phyloP scores from a whole-genome alignment of 768 basidiomycete genomes.

The Udeniomyces megalosporus region DNA sequence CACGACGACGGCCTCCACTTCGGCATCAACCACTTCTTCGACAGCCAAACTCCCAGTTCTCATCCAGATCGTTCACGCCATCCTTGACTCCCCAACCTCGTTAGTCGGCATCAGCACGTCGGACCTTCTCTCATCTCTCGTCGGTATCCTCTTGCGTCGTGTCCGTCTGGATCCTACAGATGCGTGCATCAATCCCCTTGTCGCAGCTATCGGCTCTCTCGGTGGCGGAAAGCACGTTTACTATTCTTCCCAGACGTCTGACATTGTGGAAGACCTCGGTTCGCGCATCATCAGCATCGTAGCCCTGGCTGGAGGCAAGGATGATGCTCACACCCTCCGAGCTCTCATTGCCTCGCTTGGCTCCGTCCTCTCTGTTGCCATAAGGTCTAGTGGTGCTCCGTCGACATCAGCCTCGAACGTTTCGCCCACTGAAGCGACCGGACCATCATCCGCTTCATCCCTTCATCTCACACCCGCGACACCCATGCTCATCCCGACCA shows the following conservation, averaged over 20 bases:
- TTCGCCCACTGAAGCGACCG: background rate
- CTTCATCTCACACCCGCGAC: background rate
- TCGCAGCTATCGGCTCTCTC: conserved; percentile 63
- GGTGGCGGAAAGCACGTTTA: conserved; percentile 62
- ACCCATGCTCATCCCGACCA: background rate
- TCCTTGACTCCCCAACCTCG: conserved; percentile 62
- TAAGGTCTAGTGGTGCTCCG: background rate
- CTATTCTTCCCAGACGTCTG: conserved; percentile 90
- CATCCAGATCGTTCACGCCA: conserved; percentile 60
- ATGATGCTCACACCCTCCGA: background rate
- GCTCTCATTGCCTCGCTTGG: background rate
- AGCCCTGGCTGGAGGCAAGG: background rate
- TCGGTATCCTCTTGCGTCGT: conserved; percentile 55
- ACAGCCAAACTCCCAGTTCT: conserved; percentile 39
- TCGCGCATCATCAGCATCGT: conserved; percentile 43
- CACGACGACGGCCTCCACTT: conserved; percentile 3
- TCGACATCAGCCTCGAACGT: background rate
- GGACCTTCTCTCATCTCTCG: conserved; percentile 65
- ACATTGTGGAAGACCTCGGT: conserved; percentile 69
- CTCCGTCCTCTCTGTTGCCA: background rate
- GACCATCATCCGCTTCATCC: background rate
- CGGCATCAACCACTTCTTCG: too few relatives aligned
- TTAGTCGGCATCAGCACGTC: conserved; percentile 81
- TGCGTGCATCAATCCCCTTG: conserved; percentile 46
- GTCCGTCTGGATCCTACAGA: conserved; percentile 48